Evolutionary conservation across 2,329 filamentous ascomycete species (phyloP), one percentile per base, ranked within the genome.

Genomic region (Cadophora sp.): DNA sequence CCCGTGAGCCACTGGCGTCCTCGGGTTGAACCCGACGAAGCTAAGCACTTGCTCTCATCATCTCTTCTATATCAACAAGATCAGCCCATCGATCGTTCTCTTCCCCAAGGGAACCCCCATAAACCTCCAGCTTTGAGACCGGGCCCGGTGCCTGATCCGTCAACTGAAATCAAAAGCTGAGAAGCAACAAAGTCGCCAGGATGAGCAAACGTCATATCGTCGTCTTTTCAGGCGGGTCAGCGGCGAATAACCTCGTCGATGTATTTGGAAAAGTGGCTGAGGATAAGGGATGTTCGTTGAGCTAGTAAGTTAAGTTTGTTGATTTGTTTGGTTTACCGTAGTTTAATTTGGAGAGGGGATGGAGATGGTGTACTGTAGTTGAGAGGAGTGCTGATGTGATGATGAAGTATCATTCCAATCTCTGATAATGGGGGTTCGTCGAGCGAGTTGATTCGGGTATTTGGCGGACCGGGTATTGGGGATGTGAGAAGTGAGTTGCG

Each of bases 401-500:
- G 81, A 96, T 50, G 27, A 60, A 78, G 76, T 78, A 89, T 97
- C 67, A 97, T 98, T 62, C 95, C 95, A 43, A 97, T 97, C 77
- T 96, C 92, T 71, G 95, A 98, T 80, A 98, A 98, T 79, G 95
- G 95, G 59, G 95, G 95, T 47, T 96, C 92, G 73, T 96, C 94
- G 2, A 97, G 93, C 53, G 95, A 98, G 81, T 83, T 97, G 74
- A 97, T 97, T 72, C 87, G 96, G 43, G 94, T 98, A 43, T 96
- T 98, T 80, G 96, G 95, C 16, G 96, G 96, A 0, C 95, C 95
- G 71, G 95, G 95, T 2, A 84, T 94, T 75, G 91, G 91, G 65
- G 91, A 94, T 80, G 86, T 94, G 30, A 84, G 91, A 77, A 92
- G 90, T 91, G 81, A 71, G 85, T 80, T 3, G 56, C 24, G 14